Evolutionary conservation across 768 basidiomycete species (phyloP).

Genomic region (Tricholoma terreum): DNA sequence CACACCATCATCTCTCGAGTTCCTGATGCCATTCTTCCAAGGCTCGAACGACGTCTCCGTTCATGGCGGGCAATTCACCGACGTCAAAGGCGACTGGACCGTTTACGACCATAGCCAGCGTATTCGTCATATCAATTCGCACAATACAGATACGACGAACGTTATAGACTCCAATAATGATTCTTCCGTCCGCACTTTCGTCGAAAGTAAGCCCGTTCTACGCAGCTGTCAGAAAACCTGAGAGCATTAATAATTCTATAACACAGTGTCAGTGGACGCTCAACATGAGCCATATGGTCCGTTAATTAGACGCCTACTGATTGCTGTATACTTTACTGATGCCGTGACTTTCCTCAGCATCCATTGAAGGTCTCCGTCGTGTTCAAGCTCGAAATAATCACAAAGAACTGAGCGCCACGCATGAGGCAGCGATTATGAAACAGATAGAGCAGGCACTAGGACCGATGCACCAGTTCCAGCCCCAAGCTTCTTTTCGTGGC

Average conservation of each 20-base stretch:
- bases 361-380: background rate
- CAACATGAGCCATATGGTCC: background rate
- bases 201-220: background rate
- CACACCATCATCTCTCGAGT: background rate
- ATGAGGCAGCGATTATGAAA: background rate
- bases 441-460: background rate
- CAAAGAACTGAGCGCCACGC: too few species aligned
- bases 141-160: background rate
- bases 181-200: background rate
- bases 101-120: background rate
- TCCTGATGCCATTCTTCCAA: background rate
- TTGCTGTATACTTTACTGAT: background rate
- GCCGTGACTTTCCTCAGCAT: background rate
- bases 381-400: background rate
- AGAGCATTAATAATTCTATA: background rate
- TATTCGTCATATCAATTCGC: background rate
- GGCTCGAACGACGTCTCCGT: background rate
- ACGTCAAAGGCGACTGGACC: background rate
- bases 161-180: background rate
- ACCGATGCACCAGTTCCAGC: background rate
- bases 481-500: background rate
- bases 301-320: background rate
- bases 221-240: background rate
- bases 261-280: background rate
- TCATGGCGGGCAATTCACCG: background rate